Evolutionary conservation across 2,329 filamentous ascomycete species (phyloP).

Genomic region (Zelopaecilomyces penicillatus): DNA sequence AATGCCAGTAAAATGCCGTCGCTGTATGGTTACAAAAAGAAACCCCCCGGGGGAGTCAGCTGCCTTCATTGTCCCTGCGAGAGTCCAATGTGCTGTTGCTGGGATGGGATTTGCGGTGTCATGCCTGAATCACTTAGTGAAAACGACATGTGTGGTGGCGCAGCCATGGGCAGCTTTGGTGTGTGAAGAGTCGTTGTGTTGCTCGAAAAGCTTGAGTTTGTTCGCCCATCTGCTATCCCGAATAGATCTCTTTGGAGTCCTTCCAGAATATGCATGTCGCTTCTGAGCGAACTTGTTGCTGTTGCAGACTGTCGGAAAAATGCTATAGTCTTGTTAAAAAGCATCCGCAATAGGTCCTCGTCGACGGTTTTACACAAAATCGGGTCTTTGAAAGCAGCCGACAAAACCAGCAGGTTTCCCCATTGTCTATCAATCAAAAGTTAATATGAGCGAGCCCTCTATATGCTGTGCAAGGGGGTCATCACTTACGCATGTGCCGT

Average conservation of each 20-base stretch:
- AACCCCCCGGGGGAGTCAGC: too few species aligned
- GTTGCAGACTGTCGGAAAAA: slow-evolving; percentile 65
- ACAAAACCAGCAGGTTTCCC: slow-evolving; percentile 86
- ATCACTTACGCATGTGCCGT: slow-evolving; percentile 85
- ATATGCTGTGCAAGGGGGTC: background rate
- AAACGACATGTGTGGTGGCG: slow-evolving; percentile 5
- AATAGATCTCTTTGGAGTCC: slow-evolving; percentile 42
- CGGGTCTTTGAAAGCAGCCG: slow-evolving; percentile 66
- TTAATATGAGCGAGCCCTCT: slow-evolving; percentile 9
- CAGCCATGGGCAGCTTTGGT: slow-evolving; percentile 13
- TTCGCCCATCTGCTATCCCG: slow-evolving; percentile 18
- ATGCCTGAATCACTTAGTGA: slow-evolving; percentile 1
- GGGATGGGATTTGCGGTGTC: slow-evolving; percentile 1
- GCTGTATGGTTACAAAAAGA: too few species aligned
- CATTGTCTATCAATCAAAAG: slow-evolving; percentile 62
- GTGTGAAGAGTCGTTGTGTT: slow-evolving; percentile 20
- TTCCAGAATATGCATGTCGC: slow-evolving; percentile 67
- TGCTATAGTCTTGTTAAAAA: slow-evolving; percentile 65
- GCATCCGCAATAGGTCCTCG: slow-evolving; percentile 42
- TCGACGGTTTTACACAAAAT: slow-evolving; percentile 52
- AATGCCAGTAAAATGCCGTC: too few species aligned
- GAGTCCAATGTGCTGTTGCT: slow-evolving; percentile 1
- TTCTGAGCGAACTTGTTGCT: slow-evolving; percentile 64
- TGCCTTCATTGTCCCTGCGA: slow-evolving; percentile 3
- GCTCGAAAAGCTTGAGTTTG: slow-evolving; percentile 36